Percentiles rank a stretch among this genome's conserved stretches.
Evolutionary conservation across 495 filamentous ascomycete genomes (phyloP).

Genomic region (Trichoderma virens): DNA sequence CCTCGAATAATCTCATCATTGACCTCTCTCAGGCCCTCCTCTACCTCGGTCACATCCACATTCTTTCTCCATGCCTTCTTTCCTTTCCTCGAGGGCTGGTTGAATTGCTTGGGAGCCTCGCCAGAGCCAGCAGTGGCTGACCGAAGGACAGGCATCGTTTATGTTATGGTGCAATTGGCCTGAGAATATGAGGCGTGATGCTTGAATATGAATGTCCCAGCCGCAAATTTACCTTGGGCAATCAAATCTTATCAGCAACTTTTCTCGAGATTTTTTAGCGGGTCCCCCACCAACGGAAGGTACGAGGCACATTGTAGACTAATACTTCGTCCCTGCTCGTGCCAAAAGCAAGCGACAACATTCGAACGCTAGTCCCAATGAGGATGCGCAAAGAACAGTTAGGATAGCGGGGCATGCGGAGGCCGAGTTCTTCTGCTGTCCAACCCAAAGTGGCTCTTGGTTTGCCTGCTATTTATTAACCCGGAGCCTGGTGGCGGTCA

Average conservation of each 20-base stretch:
- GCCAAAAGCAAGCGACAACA: too few species aligned
- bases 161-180: constrained; percentile 12
- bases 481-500: constrained; percentile 1
- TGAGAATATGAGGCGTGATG: too few species aligned
- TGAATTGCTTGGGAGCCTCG: constrained; percentile 45
- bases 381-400: not conserved
- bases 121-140: constrained; percentile 24
- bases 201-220: not conserved
- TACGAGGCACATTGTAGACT: too few species aligned
- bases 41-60: constrained; percentile 80
- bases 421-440: not conserved
- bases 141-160: constrained; percentile 27
- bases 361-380: too few species aligned
- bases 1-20: constrained; percentile 85
- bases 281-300: not conserved
- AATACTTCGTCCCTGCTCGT: too few species aligned
- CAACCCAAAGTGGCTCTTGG: constrained; percentile 3
- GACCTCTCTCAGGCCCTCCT: constrained; percentile 71
- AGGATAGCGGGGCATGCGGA: not conserved
- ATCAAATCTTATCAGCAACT: not conserved
- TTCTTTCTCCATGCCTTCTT: constrained; percentile 99
- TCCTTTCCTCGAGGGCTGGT: constrained; percentile 88
- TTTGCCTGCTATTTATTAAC: not conserved
- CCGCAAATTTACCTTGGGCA: constrained; percentile 13
- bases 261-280: constrained; percentile 13